These are phyloP conservation scores for Kodamaea neixiangensis DNA, from an alignment of 805 yeast genomes.

Conservation along the genomic window DNA sequence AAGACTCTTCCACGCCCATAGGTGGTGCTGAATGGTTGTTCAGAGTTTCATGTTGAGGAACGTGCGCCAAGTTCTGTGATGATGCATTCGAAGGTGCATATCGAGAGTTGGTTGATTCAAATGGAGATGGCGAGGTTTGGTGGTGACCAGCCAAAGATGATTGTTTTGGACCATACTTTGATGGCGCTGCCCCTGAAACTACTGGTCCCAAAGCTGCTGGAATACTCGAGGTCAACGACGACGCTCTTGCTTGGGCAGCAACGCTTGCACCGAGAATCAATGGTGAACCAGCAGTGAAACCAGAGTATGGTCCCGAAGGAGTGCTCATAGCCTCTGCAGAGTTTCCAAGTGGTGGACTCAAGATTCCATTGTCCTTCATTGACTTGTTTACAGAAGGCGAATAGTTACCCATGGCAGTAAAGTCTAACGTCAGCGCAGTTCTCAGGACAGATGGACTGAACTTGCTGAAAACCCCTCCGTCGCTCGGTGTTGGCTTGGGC, in stretches of 20 bases:
- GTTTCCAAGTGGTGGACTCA: background rate
- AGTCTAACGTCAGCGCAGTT: slow-evolving; percentile 43
- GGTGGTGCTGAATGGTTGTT: slow-evolving; percentile 2
- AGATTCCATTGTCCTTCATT: background rate
- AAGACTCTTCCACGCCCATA: background rate
- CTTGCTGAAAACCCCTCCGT: slow-evolving; percentile 65
- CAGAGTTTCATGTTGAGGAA: background rate
- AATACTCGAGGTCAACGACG: background rate
- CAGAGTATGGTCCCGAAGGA: background rate
- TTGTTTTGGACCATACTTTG: slow-evolving; percentile 3
- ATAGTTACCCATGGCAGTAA: slow-evolving; percentile 20
- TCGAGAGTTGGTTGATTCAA: slow-evolving; percentile 10
- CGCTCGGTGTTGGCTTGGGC: slow-evolving; percentile 33
- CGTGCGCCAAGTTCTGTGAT: slow-evolving; percentile 18
- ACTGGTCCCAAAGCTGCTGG: slow-evolving; percentile 8
- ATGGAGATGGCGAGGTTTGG: slow-evolving; percentile 2
- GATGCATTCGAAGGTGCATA: slow-evolving; percentile 26
- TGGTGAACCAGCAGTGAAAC: slow-evolving; percentile 4
- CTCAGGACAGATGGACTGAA: slow-evolving; percentile 72
- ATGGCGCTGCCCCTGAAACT: slow-evolving; percentile 12
- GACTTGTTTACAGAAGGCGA: background rate
- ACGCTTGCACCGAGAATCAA: slow-evolving; percentile 9
- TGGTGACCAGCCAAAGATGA: background rate
- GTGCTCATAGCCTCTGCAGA: background rate
- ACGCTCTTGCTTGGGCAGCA: slow-evolving; percentile 14